These are phyloP conservation scores for Penicillium manginii DNA, from an alignment of 495 filamentous ascomycete genomes.

Conservation along the genomic window DNA sequence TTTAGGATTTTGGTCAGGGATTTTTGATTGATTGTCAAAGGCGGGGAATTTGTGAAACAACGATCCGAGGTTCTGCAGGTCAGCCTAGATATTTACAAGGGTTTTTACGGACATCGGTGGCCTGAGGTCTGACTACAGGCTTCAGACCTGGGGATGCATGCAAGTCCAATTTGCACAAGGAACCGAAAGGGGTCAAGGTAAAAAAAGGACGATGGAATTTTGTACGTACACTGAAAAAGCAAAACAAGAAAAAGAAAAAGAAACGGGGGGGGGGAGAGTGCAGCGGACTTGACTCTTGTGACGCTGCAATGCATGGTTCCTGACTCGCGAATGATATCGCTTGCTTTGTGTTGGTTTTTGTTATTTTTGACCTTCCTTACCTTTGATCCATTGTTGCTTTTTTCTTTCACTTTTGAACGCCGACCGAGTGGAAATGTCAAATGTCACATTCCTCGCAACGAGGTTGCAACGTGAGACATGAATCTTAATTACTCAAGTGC, in stretches of 20 bases:
- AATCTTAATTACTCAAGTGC: neutral
- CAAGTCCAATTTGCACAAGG: neutral
- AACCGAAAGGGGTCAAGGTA: neutral
- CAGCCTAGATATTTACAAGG: neutral
- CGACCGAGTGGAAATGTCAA: slow-evolving; percentile 2
- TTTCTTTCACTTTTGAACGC: neutral
- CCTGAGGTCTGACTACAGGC: neutral
- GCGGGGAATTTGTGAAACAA: slow-evolving; percentile 3
- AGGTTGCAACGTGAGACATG: neutral
- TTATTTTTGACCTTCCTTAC: neutral
- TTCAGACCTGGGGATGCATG: neutral
- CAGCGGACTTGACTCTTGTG: neutral
- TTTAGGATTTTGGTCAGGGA: neutral
- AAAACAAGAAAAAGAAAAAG: neutral
- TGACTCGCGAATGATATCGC: slow-evolving; percentile 1
- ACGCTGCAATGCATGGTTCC: neutral
- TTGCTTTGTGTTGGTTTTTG: neutral
- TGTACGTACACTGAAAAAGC: neutral
- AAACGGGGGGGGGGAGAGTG: neutral
- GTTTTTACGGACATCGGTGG: neutral
- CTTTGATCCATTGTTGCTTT: neutral
- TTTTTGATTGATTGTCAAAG: neutral
- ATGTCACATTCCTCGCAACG: neutral
- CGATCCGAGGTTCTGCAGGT: slow-evolving; percentile 4
- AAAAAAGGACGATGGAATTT: neutral